phyloP scores from a whole-genome alignment of 352 stramenopile genomes.

The Blastocystis sp. region DNA sequence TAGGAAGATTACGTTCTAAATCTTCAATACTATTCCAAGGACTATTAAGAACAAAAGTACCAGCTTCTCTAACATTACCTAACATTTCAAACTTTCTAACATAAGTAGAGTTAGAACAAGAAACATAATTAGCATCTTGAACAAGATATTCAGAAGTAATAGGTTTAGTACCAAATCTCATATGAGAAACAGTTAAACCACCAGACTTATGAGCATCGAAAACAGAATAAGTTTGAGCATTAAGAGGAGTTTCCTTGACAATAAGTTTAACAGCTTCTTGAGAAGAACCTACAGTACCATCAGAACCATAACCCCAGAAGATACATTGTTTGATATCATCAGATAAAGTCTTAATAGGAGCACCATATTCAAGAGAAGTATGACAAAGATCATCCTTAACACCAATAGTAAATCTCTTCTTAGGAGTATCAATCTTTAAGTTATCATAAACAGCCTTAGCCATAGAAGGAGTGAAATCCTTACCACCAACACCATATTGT shows the following conservation, averaged over 20 bases:
- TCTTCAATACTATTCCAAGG: conserved; percentile 41
- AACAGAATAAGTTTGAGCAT: conserved; percentile 50
- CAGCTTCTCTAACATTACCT: conserved; percentile 45
- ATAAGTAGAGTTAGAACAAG: conserved; percentile 49
- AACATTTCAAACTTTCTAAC: conserved; percentile 52
- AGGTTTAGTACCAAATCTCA: conserved; percentile 29
- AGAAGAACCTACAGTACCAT: conserved; percentile 51
- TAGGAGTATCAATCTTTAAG: conserved; percentile 41
- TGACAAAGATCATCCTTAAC: conserved; percentile 55
- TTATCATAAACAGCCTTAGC: conserved; percentile 52
- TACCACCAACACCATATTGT: conserved; percentile 52
- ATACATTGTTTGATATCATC: conserved; percentile 61
- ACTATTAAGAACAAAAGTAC: conserved; percentile 40
- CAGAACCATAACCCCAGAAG: conserved; percentile 61
- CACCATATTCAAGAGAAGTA: conserved; percentile 45
- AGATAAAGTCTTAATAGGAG: conserved; percentile 46
- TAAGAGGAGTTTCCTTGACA: conserved; percentile 45
- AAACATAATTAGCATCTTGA: conserved; percentile 46
- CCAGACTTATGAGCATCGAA: conserved; percentile 51
- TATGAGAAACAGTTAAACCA: conserved; percentile 47
- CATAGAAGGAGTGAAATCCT: conserved; percentile 52
- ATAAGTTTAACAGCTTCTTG: conserved; percentile 51
- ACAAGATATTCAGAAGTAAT: conserved; percentile 38
- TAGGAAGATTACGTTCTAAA: conserved; percentile 43
- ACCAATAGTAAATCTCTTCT: conserved; percentile 55